phyloP scores from a whole-genome alignment of 805 yeast species.

The Hanseniaspora occidentalis region DNA sequence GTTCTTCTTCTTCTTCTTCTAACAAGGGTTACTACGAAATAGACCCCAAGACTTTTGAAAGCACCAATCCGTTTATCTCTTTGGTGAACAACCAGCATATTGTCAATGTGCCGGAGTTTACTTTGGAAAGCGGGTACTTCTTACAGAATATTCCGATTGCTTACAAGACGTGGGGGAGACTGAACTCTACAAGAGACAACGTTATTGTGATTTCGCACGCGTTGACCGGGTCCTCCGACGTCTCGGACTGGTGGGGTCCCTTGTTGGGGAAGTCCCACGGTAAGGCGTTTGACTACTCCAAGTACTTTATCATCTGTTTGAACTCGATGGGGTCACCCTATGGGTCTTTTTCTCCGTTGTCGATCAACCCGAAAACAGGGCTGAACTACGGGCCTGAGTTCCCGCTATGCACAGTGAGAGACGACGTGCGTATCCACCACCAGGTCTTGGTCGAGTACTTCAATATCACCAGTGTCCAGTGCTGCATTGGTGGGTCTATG shows the following conservation, averaged over 20 bases:
- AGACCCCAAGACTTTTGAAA: slow-evolving; percentile 14
- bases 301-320: slow-evolving; percentile 75
- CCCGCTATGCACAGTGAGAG: slow-evolving; percentile 88
- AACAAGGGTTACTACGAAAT: slow-evolving; percentile 7
- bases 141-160: slow-evolving; percentile 69
- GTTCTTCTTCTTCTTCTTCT: neutral
- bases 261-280: slow-evolving; percentile 59
- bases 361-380: slow-evolving; percentile 65
- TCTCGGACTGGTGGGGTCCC: slow-evolving; percentile 99
- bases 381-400: slow-evolving; percentile 85
- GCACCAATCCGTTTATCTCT: slow-evolving; percentile 48
- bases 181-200: slow-evolving; percentile 58
- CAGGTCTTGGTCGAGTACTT: slow-evolving; percentile 34
- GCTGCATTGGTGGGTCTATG: slow-evolving; percentile 95
- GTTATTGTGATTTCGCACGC: slow-evolving; percentile 93
- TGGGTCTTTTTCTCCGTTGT: slow-evolving; percentile 87
- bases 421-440: slow-evolving; percentile 73
- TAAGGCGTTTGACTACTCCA: slow-evolving; percentile 76
- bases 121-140: slow-evolving; percentile 72
- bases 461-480: slow-evolving; percentile 67
- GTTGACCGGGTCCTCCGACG: slow-evolving; percentile 89
- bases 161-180: slow-evolving; percentile 88
- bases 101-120: slow-evolving; percentile 61
- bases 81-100: slow-evolving; percentile 69
- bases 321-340: slow-evolving; percentile 95